phyloP scores from a whole-genome alignment of 163 green algal genomes.

The Chlamydomonas reinhardtii region DNA sequence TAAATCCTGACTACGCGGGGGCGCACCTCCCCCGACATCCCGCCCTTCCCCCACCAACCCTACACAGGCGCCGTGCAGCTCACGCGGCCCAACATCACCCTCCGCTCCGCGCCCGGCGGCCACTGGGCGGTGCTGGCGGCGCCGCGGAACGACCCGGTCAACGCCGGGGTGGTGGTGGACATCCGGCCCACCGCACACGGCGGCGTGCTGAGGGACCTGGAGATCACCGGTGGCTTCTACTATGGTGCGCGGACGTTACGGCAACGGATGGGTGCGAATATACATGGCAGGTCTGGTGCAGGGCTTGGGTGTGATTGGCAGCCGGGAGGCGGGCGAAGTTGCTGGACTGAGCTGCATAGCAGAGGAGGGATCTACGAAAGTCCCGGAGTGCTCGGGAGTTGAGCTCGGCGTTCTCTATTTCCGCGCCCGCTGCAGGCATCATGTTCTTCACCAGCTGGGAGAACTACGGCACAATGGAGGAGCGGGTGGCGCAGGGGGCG shows the following conservation, averaged over 20 bases:
- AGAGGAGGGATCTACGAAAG: no score
- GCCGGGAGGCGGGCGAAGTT: no score
- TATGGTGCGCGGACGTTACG: neutral
- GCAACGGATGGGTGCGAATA: no score
- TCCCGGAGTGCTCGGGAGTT: no score
- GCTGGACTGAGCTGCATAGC: no score
- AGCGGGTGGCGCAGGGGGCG: conserved; percentile 28
- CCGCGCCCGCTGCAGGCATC: neutral
- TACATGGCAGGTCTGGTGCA: no score
- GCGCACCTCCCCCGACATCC: no score
- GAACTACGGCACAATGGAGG: conserved; percentile 31
- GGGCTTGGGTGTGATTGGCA: no score
- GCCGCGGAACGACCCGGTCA: neutral
- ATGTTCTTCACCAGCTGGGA: conserved; percentile 48
- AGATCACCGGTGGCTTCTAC: conserved; percentile 43
- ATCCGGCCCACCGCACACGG: neutral
- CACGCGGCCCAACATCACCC: neutral
- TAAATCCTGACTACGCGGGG: no score
- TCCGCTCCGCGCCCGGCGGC: neutral
- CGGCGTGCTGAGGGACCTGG: conserved; percentile 30
- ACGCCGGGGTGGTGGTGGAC: neutral
- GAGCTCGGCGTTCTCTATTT: no score
- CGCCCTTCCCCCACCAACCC: neutral
- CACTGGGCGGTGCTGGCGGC: neutral
- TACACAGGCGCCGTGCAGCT: neutral